Evolutionary conservation across 2,329 filamentous ascomycete species (phyloP), one percentile per base, ranked within the genome.

Genomic region (Diaporthe citri): DNA sequence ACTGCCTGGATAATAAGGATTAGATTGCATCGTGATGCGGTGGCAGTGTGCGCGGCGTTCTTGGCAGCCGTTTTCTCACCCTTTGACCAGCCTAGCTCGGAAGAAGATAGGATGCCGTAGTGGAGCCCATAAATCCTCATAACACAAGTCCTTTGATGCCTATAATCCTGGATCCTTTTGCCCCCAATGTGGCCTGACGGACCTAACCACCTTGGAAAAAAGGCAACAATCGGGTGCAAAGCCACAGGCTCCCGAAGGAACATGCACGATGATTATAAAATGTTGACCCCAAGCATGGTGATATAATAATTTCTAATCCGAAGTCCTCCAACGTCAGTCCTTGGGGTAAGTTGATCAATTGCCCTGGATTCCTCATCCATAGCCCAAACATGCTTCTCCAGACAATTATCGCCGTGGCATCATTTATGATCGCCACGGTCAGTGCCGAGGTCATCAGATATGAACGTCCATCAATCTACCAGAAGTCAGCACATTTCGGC

Each of bases 111-210:
- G 59, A 64, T 46, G 59, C 17, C 5, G 22, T 10, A 3, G 59
- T 64, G 59, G 59, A 28, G 10, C 39, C 36, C 5, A 20, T 22
- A 12, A 64, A 64, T 64, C 25, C 59, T 46, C 39, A 64, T 6
- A 31, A 15, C 59, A 62, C 28, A 43, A 20, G 3, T 31, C 17
- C 41, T 31, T 46, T 2, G 31, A 46, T 13, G 59, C 36, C n/a
- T 28, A 43, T 39, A 46, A 43, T 64, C 59, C 59, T 64, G 39
- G 39, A 64, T 64, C 59, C 59, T 64, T 43, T 36, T 64, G 39
- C 39, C 39, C 39, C 25, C 59, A 46, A 22, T 39, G n/a, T 64
- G 25, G 59, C 9, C 39, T 22, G 59, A 46, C 25, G 13, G 39
- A 22, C 9, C 39, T 43, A 12, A 22, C 8, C 36, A 31, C 1